phyloP scores from a whole-genome alignment of 352 stramenopile species.

The Globisporangium solare region DNA sequence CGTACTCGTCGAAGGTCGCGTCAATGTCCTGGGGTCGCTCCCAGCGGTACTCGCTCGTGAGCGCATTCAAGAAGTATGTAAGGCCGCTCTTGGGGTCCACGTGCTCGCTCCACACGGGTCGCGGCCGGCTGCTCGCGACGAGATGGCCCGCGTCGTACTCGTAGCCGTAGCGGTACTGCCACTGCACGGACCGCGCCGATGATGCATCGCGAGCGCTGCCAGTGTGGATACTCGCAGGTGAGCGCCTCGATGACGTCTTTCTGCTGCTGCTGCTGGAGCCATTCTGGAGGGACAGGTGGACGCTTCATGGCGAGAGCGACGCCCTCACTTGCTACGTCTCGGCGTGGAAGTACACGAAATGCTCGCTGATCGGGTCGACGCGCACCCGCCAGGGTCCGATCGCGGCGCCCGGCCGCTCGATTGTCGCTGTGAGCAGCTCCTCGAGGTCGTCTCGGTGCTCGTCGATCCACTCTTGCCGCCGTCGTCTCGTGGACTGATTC shows the following conservation, averaged over 20 bases:
- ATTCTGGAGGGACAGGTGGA: conserved; percentile 31
- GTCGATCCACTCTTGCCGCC: conserved; percentile 39
- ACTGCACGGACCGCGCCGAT: conserved; percentile 41
- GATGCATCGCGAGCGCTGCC: background rate
- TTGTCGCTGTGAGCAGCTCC: conserved; percentile 25
- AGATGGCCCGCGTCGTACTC: conserved; percentile 46
- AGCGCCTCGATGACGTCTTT: conserved; percentile 17
- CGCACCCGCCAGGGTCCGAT: conserved; percentile 65
- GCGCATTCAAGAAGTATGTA: conserved; percentile 65
- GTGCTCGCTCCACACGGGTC: conserved; percentile 67
- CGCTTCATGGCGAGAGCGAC: conserved; percentile 55
- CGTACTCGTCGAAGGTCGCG: conserved; percentile 42
- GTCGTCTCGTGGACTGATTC: conserved; percentile 30
- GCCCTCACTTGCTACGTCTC: conserved; percentile 34
- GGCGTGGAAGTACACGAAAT: conserved; percentile 66
- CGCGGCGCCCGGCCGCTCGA: conserved; percentile 16
- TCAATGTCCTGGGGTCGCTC: conserved; percentile 65
- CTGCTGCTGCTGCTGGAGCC: conserved; percentile 1
- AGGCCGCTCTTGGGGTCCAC: conserved; percentile 37
- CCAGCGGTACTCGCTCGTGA: conserved; percentile 78
- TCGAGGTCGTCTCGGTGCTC: conserved; percentile 34
- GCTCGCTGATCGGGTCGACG: conserved; percentile 55
- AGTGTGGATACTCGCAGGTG: conserved; percentile 21
- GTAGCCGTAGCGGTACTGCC: conserved; percentile 77
- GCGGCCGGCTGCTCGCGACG: conserved; percentile 19